These are phyloP conservation scores for Candida bentonensis DNA, from an alignment of 805 yeast genomes.

Conservation along the genomic window DNA sequence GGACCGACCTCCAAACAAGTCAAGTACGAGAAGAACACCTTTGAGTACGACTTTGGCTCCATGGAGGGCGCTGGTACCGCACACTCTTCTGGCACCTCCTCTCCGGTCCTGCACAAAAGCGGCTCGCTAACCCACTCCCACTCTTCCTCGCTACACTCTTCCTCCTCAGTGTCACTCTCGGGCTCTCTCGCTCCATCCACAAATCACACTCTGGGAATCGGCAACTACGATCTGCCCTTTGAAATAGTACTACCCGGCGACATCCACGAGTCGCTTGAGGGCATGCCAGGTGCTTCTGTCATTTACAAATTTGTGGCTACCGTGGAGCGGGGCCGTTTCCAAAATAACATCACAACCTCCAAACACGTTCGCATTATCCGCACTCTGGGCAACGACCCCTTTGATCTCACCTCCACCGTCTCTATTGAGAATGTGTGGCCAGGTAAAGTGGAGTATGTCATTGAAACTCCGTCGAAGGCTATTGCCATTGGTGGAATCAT, in stretches of 20 bases:
- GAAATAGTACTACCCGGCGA: conserved; percentile 73
- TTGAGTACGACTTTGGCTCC: conserved; percentile 47
- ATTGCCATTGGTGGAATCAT: conserved; percentile 76
- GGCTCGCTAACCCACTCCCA: conserved; percentile 17
- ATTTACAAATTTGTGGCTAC: conserved; percentile 63
- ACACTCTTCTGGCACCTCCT: conserved; percentile 3
- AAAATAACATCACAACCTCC: conserved; percentile 46
- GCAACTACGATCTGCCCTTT: conserved; percentile 86
- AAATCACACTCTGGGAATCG: conserved; percentile 25
- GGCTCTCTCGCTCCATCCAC: conserved; percentile 8
- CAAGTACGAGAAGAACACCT: conserved; percentile 43
- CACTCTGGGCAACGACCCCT: conserved; percentile 74
- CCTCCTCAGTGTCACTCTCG: conserved; percentile 12
- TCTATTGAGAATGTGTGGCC: conserved; percentile 97
- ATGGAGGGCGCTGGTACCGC: conserved; percentile 9
- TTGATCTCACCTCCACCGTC: conserved; percentile 80
- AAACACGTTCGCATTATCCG: conserved; percentile 71
- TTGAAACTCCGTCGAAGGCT: conserved; percentile 77
- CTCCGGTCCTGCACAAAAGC: conserved; percentile 11
- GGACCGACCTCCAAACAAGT: conserved; percentile 16
- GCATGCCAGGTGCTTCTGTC: conserved; percentile 66
- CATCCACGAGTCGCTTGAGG: conserved; percentile 79
- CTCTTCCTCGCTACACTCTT: conserved; percentile 17
- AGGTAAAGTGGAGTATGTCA: conserved; percentile 74
- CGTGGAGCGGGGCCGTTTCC: conserved; percentile 71